Percentiles rank a stretch among this genome's conserved stretches.
Conservation (phyloP, 257 asterid species). For the Solanum medicagineum region DNA sequence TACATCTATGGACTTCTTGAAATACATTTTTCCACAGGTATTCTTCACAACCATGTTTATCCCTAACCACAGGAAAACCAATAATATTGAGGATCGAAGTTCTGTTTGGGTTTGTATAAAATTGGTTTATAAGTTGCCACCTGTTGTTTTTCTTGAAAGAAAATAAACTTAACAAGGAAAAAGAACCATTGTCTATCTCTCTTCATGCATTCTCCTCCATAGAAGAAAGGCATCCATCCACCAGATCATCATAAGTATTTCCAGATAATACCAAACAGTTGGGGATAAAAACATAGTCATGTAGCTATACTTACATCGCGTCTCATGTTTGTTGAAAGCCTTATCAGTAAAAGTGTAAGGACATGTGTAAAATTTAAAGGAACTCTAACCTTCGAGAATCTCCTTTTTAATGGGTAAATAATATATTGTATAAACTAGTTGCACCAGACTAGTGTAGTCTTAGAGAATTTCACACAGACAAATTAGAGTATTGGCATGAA, state of each 20-base stretch:
- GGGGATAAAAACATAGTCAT: not conserved
- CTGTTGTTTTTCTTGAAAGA: no score
- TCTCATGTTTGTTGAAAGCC: not conserved
- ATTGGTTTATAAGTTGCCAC: no score
- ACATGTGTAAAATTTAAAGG: not conserved
- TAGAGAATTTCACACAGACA: not conserved
- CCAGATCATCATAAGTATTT: no score
- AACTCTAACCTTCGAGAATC: not conserved
- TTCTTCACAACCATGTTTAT: not conserved
- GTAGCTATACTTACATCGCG: not conserved
- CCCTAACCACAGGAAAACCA: not conserved
- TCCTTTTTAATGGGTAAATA: not conserved
- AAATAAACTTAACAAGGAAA: no score
- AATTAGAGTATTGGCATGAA: not conserved
- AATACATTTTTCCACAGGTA: not conserved
- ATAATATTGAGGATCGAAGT: not conserved
- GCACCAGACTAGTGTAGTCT: not conserved
- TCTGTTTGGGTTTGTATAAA: no score
- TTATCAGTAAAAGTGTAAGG: not conserved
- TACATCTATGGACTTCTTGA: not conserved
- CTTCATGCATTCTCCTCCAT: no score
- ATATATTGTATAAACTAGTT: not conserved
- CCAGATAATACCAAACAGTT: not conserved
- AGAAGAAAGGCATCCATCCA: not conserved
- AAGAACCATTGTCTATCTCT: no score